Conservation (phyloP, 257 asterid species). For the Oldenlandia corymbosa region DNA sequence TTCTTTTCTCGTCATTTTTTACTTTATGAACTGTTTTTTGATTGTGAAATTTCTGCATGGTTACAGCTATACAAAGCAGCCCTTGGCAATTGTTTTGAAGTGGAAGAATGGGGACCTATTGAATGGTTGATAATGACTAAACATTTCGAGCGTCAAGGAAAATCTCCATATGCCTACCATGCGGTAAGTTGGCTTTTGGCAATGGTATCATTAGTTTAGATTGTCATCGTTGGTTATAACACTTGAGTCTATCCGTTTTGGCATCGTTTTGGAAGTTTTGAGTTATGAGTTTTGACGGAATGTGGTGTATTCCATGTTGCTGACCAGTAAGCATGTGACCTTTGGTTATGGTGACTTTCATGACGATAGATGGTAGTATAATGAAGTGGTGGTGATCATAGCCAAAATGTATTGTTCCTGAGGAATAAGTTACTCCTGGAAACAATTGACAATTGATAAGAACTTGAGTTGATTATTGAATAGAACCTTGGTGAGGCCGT, state of each 20-base stretch:
- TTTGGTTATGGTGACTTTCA: neutral
- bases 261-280: neutral
- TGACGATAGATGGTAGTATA: neutral
- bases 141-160: conserved; percentile 94
- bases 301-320: too few species aligned
- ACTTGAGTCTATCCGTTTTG: neutral
- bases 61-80: conserved; percentile 75
- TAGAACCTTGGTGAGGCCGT: too few species aligned
- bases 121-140: conserved; percentile 90
- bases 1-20: neutral
- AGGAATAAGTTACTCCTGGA: neutral
- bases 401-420: neutral
- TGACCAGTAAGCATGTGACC: neutral
- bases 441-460: neutral
- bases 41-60: conserved; percentile 6
- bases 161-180: conserved; percentile 91
- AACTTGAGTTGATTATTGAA: neutral
- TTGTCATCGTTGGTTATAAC: neutral
- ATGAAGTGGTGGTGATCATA: neutral
- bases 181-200: conserved; percentile 80
- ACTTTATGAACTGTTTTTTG: neutral
- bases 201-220: neutral
- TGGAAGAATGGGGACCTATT: conserved; percentile 90
- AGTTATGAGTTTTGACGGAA: too few species aligned
- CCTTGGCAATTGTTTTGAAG: conserved; percentile 70